Conservation (phyloP, 2,329 filamentous ascomycete species). For the Fusarium mangiferae region DNA sequence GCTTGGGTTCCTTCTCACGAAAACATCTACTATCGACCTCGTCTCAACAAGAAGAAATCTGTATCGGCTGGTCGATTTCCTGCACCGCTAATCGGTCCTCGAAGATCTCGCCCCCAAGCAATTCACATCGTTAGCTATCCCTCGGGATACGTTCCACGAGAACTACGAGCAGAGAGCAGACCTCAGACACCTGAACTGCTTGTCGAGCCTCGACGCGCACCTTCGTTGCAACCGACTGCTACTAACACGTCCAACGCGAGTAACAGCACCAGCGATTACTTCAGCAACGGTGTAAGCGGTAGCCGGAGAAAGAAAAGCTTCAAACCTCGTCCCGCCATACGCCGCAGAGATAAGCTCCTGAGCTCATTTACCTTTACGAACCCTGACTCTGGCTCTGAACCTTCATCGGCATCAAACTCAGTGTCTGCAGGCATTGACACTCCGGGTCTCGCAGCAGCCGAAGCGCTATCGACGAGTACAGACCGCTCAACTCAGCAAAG, state of each 20-base stretch:
- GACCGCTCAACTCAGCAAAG: slow-evolving; percentile 32
- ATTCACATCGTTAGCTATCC: slow-evolving; percentile 57
- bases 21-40: slow-evolving; percentile 44
- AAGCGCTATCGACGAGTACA: slow-evolving; percentile 12
- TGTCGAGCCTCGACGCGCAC: slow-evolving; percentile 25
- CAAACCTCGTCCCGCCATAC: slow-evolving; percentile 14
- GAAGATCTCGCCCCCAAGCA: slow-evolving; percentile 53
- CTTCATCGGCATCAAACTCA: neutral
- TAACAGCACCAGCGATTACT: slow-evolving; percentile 1
- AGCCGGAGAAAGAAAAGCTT: slow-evolving; percentile 41
- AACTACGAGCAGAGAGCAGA: slow-evolving; percentile 49
- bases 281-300: slow-evolving; percentile 17
- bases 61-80: slow-evolving; percentile 45
- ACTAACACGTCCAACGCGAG: slow-evolving; percentile 11
- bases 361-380: slow-evolving; percentile 14
- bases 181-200: slow-evolving; percentile 25
- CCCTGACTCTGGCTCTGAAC: slow-evolving; percentile 21
- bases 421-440: slow-evolving; percentile 3
- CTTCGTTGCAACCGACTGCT: slow-evolving; percentile 35
- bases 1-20: slow-evolving; percentile 42
- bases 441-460: slow-evolving; percentile 25
- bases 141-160: slow-evolving; percentile 57
- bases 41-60: slow-evolving; percentile 39
- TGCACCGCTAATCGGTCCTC: slow-evolving; percentile 52
- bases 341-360: slow-evolving; percentile 32